phyloP scores from a whole-genome alignment of 202 grass and related monocot genomes.

The Setaria italica region DNA sequence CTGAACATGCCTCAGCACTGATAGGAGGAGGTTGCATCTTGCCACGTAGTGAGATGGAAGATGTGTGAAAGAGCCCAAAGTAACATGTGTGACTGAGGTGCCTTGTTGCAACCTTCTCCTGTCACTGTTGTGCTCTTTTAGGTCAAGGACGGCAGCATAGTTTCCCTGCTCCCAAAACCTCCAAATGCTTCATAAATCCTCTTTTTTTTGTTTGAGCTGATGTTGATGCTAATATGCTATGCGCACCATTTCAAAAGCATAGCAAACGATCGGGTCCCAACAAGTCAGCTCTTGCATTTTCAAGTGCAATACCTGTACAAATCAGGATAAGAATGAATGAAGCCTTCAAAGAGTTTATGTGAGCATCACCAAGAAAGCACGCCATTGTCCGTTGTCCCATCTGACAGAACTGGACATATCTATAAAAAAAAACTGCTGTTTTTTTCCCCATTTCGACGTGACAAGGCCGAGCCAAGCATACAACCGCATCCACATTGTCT shows the following conservation, averaged over 20 bases:
- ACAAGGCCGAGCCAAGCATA: background rate
- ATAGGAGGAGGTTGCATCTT: too few relatives aligned
- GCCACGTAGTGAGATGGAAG: too few relatives aligned
- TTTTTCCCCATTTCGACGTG: background rate
- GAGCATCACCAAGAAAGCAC: background rate
- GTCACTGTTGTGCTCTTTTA: too few relatives aligned
- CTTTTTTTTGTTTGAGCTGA: background rate
- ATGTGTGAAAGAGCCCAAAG: too few relatives aligned
- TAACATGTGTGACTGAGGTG: too few relatives aligned
- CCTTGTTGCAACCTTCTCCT: too few relatives aligned
- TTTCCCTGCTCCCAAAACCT: background rate
- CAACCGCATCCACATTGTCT: background rate
- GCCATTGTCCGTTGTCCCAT: background rate
- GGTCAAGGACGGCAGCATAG: too few relatives aligned
- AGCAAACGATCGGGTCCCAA: background rate
- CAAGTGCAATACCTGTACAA: background rate
- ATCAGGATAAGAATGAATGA: too few relatives aligned
- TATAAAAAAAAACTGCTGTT: too few relatives aligned
- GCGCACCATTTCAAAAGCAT: background rate
- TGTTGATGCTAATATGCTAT: background rate
- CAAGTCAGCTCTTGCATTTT: background rate
- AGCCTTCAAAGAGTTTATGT: background rate
- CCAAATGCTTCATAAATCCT: background rate
- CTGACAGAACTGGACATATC: background rate
- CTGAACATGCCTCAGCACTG: too few relatives aligned